Evolutionary conservation across 805 yeast genomes (phyloP), one percentile per base, ranked within the genome.

Genomic region (Priceomyces fermenticarens): DNA sequence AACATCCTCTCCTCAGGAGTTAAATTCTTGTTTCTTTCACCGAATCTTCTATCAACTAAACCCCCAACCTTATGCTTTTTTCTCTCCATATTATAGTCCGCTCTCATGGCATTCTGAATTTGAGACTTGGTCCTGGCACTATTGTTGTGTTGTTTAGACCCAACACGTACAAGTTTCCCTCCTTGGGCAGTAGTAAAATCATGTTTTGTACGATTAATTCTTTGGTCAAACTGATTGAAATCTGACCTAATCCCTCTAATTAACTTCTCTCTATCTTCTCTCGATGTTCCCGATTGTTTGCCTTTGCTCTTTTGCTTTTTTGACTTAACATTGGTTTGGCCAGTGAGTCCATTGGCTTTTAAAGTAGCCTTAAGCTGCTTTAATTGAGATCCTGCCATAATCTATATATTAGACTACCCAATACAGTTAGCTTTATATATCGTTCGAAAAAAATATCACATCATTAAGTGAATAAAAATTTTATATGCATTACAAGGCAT

Each of bases 1-100:
- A 93, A 77, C 96, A 89, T 89, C 62, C 85, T 88, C 51, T 93
- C 97, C 62, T 93, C 98, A 10, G 81, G 81, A n/a, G 84, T 77
- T 70, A 93, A 55, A 36, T 70, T 62, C 36, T 53, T 51, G 61
- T 88, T 83, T 48, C 78, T 77, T 57, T 93, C 99, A 59, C 99
- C 99, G 62, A 93, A 91, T 65, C 97, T 80, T 50, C 89, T 76
- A 69, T 93, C 99, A 10, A 93, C 55, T 2, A 87, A 88, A 39
- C 97, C 97, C 30, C 73, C 80, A 58, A 77, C 85, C 50, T 87
- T 85, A 53, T 81, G 80, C 38, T 72, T 64, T n/a, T 72, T 61
- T 58, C 75, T 77, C 51, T 77, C 81, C 14, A 79, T 77, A 36
- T 86, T 85, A 60, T 81, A 87, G 4, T 85, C 85, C 70, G 41